Conservation (phyloP, 2,329 filamentous ascomycete genomes). For the Monosporascus sp. region DNA sequence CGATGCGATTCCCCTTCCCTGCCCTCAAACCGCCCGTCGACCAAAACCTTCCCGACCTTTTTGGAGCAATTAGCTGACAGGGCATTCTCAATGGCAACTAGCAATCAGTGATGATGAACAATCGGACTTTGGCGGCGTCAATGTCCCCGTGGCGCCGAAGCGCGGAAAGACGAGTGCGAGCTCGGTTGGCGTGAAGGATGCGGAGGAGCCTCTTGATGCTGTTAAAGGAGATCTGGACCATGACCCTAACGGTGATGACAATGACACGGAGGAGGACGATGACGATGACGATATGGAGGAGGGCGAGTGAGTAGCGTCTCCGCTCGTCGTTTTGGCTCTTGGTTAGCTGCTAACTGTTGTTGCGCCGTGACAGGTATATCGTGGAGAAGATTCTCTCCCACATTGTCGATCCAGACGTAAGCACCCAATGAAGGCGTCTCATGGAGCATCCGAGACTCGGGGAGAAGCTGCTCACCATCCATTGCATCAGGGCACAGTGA, state of each 20-base stretch:
- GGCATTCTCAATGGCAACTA: slow-evolving; percentile 12
- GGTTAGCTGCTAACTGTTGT: neutral
- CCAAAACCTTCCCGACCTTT: neutral
- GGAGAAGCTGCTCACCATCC: slow-evolving; percentile 1
- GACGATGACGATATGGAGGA: slow-evolving; percentile 26
- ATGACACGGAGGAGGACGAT: slow-evolving; percentile 20
- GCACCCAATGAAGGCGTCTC: slow-evolving; percentile 8
- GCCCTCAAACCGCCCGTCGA: neutral
- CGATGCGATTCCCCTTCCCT: neutral
- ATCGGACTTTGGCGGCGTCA: slow-evolving; percentile 28
- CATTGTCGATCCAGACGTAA: slow-evolving; percentile 52
- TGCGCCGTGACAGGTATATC: slow-evolving; percentile 50
- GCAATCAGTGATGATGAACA: slow-evolving; percentile 39
- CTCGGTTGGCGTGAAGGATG: slow-evolving; percentile 16
- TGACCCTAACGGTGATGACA: slow-evolving; percentile 11
- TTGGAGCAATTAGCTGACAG: neutral
- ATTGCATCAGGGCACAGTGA: slow-evolving; percentile 39
- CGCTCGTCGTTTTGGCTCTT: slow-evolving; percentile 1
- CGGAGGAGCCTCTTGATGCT: slow-evolving; percentile 19
- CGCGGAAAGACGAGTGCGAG: slow-evolving; percentile 5
- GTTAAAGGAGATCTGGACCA: slow-evolving; percentile 11
- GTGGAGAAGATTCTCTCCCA: slow-evolving; percentile 71
- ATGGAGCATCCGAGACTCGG: slow-evolving; percentile 3
- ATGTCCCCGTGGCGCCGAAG: slow-evolving; percentile 13
- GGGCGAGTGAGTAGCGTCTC: slow-evolving; percentile 19